Percentiles rank a stretch among this genome's conserved stretches.
Conservation (phyloP, 768 basidiomycete genomes). For the Mycena belliarum region DNA sequence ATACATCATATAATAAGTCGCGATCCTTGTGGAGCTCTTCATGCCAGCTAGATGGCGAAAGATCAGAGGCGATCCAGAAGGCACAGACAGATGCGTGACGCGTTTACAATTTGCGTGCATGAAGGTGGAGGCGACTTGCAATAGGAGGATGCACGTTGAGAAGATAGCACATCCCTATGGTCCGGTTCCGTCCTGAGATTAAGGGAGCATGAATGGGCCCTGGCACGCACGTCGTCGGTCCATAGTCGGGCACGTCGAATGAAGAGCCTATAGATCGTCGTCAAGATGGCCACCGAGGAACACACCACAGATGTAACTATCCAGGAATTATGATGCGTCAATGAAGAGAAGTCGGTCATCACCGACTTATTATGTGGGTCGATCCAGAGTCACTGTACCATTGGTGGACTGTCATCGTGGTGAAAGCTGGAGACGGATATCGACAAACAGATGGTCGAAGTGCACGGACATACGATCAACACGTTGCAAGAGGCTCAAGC, state of each 20-base stretch:
- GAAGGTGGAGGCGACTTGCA: constrained; percentile 7
- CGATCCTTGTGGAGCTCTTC: constrained; percentile 2
- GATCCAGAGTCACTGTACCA: neutral
- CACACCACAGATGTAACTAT: constrained; percentile 36
- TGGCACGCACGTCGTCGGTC: constrained; percentile 39
- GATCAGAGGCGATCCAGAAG: neutral
- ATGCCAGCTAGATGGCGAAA: neutral
- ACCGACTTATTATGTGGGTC: neutral
- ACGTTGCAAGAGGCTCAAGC: constrained; percentile 4
- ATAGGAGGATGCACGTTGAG: neutral
- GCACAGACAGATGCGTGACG: neutral
- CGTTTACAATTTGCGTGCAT: constrained; percentile 1
- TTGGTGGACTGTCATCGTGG: neutral
- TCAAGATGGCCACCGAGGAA: constrained; percentile 32
- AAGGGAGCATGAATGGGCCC: neutral
- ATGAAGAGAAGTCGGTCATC: neutral
- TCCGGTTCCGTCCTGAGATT: neutral
- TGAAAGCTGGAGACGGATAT: neutral
- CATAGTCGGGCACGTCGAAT: constrained; percentile 33
- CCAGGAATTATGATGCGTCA: neutral
- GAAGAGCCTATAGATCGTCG: constrained; percentile 33
- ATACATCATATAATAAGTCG: constrained; percentile 15
- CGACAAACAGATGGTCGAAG: no score
- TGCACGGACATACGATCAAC: neutral
- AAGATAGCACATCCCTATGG: constrained; percentile 3